Base-by-base conservation (phyloP, 768 basidiomycete species). In the Cubamyces lactineus region DNA sequence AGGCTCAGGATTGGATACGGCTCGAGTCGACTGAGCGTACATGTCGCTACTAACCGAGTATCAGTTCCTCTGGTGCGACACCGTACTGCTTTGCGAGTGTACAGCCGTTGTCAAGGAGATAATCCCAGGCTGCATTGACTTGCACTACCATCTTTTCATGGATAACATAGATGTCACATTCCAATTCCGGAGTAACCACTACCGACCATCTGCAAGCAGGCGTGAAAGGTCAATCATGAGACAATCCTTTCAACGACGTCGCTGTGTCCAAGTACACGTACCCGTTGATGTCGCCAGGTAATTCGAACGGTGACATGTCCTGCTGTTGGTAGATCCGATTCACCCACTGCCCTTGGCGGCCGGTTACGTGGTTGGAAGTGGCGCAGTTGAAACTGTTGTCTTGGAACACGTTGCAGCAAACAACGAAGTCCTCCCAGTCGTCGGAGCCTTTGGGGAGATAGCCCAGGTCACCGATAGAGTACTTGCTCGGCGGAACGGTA, bases 401-500 rank as follows among this genome's bases (percentile, higher is more conserved):
- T 7, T 74, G 61, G 5, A 78, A 26, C 3, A 82, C 65, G 58
- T 84, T 82, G 26, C 74, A 65, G 42, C 82, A 63, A 24, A 71
- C 62, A 43, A 78, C 72, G 61, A 82, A 82, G 2, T 75, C 71
- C 5, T 64, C 55, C 68, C 81, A 80, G 26, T 72, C 53, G 13
- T 16, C 23, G 1, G 51, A 42, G 47, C 73, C 75, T 0, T 59
- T 49, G 0, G 77, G 77, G 38, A 82, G 67, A 57, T 81, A 82
- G 16, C 81, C 81, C 24, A 80, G 63, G 59, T 83, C 81, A 8
- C 82, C 82, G 21, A 79, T 75, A 5, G 65, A 45, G 58, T 78
- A 81, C 53, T 76, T 76, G 62, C 76, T 72, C 2, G 78, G 69
- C 1, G 78, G 76, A 28, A 82, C 78, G 15, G 73, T 71, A 26